Base-by-base conservation (phyloP, 495 filamentous ascomycete species). In the Xanthoparmelia taractica region DNA sequence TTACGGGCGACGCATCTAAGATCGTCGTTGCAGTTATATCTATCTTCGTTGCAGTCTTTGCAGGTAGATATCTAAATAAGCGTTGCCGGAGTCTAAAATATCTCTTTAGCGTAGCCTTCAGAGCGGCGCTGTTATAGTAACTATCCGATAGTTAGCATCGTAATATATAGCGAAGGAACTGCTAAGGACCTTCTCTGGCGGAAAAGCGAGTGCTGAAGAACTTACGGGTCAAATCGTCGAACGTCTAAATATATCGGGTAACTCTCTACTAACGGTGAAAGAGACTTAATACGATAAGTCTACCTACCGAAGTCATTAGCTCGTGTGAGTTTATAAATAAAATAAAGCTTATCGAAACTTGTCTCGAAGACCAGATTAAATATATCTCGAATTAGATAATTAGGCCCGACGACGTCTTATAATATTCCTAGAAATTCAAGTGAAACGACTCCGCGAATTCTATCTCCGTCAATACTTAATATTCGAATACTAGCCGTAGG, bases 251-350 rank as follows among this genome's bases (percentile, higher is more conserved):
- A 17, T 20, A 59, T 10, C 55, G 17, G n/a, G 27, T 23, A 29
- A 64, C 15, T 17, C 29, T 25, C 25, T 20, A 64, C 6, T 61
- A 29, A 45, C 20, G 34, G 23, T 61, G 38, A 23, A 59, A 59
- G 18, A 65, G 40, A 5, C 48, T 40, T 23, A 65, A 38, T 29
- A 59, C 50, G 31, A 65, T 61, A 47, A 65, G 23, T n/a, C 33
- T 36, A 18, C 33, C 47, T 65, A n/a, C 41, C 13, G 20, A 11
- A 55, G n/a, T 17, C 17, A 27, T 55, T 6, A 63, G 50, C 25
- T 12, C 41, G 11, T 15, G 12, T 55, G 13, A 25, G 56, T 40
- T n/a, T 29, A 45, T 47, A 18, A 27, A 33, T 18, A n/a, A 2
- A 8, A 23, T 31, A 25, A 36, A n/a, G 23, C 57, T 40, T 27